These are phyloP conservation scores for Leptographium procerum DNA, from an alignment of 2,329 filamentous ascomycete genomes.

Conservation along the genomic window DNA sequence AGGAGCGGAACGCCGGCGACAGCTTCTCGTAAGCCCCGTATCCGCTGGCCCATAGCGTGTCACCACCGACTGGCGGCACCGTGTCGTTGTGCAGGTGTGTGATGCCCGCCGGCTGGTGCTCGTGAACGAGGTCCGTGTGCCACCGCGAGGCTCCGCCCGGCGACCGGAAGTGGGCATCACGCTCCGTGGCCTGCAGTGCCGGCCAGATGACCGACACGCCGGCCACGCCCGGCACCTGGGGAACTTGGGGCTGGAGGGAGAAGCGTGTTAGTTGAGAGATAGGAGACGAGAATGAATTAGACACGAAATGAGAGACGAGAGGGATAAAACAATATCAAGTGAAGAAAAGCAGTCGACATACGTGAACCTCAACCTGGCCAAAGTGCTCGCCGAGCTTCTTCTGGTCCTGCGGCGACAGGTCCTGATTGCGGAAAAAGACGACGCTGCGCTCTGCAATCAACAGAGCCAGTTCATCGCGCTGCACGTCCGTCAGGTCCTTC, in stretches of 20 bases:
- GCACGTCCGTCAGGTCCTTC: constrained; percentile 46
- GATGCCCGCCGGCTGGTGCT: constrained; percentile 57
- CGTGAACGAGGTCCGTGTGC: constrained; percentile 63
- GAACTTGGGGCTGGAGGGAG: constrained; percentile 50
- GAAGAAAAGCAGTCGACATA: constrained; percentile 23
- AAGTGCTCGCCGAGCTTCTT: constrained; percentile 51
- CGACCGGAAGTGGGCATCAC: constrained; percentile 48
- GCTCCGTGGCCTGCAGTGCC: constrained; percentile 51
- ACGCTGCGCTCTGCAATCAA: constrained; percentile 53
- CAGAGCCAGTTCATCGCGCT: constrained; percentile 50
- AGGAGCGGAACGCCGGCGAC: constrained; percentile 55
- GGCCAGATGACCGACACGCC: constrained; percentile 63
- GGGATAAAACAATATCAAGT: background rate
- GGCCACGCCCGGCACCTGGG: constrained; percentile 55
- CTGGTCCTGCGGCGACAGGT: constrained; percentile 50
- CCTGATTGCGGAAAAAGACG: constrained; percentile 56
- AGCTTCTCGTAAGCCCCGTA: constrained; percentile 65
- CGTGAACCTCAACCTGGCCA: constrained; percentile 57
- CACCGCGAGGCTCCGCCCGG: constrained; percentile 57
- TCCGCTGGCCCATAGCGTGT: constrained; percentile 62
- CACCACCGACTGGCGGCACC: constrained; percentile 52
- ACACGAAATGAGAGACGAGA: background rate
- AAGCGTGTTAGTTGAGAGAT: background rate
- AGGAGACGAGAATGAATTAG: background rate
- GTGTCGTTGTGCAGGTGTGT: constrained; percentile 62